These are phyloP conservation scores for Pyricularia pennisetigena DNA, from an alignment of 2,329 filamentous ascomycete genomes.

Conservation along the genomic window DNA sequence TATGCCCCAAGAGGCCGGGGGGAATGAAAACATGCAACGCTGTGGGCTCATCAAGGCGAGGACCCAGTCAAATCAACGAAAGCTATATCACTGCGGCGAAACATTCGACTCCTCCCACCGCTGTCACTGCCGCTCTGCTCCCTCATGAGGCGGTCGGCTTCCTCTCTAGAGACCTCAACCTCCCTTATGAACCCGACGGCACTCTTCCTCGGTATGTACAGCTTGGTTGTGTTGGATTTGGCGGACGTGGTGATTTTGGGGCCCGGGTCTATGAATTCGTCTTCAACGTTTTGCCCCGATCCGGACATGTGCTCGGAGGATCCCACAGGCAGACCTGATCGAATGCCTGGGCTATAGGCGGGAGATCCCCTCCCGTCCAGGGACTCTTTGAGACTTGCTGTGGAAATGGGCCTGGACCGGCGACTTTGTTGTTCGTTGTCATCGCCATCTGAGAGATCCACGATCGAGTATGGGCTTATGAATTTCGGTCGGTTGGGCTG, in stretches of 20 bases:
- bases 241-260: not conserved
- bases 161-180: conserved; percentile 13
- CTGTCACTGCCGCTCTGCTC: conserved; percentile 1
- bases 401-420: not conserved
- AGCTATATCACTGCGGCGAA: conserved; percentile 3
- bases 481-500: not conserved
- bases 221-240: conserved; percentile 9
- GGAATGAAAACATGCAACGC: not conserved
- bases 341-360: not conserved
- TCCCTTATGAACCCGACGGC: conserved; percentile 18
- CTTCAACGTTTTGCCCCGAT: not conserved
- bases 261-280: not conserved
- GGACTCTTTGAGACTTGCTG: not conserved
- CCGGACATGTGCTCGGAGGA: not conserved
- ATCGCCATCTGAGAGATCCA: not conserved
- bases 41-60: not conserved
- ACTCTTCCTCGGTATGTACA: conserved; percentile 16
- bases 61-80: conserved; percentile 4
- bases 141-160: conserved; percentile 12
- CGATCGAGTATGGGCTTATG: not conserved
- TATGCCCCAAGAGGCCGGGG: not conserved
- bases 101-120: not conserved
- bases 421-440: not conserved
- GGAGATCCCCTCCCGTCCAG: not conserved
- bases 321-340: not conserved